These are phyloP conservation scores for Andrographis paniculata DNA, from an alignment of 305 asterid species.

Conservation along the genomic window DNA sequence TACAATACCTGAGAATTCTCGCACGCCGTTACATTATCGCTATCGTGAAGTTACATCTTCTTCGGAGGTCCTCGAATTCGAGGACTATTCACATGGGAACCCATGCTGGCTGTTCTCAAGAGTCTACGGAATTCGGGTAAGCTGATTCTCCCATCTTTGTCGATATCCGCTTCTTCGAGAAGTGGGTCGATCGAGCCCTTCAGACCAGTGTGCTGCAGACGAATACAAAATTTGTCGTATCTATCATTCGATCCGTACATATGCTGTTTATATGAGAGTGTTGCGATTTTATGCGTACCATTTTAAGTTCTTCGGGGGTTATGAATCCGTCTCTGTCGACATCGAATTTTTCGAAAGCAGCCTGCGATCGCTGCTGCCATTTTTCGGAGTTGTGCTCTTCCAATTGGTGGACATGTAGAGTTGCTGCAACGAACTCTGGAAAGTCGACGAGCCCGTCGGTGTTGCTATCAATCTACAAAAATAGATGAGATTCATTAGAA, in stretches of 20 bases:
- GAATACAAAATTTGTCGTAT: constrained; percentile 8
- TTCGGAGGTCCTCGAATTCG: too few relatives aligned
- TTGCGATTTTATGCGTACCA: constrained; percentile 38
- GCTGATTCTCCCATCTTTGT: constrained; percentile 93
- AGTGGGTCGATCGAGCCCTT: constrained; percentile 82
- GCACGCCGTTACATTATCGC: too few relatives aligned
- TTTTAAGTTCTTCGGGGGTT: constrained; percentile 82
- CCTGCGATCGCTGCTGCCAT: constrained; percentile 76
- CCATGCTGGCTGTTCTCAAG: constrained; percentile 81
- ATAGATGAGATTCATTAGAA: constrained; percentile 15
- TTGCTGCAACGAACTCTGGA: constrained; percentile 94
- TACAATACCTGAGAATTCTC: too few relatives aligned
- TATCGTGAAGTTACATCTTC: too few relatives aligned
- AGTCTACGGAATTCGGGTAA: constrained; percentile 86
- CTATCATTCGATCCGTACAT: too few relatives aligned
- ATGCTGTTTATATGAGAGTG: background rate
- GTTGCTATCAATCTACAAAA: constrained; percentile 71
- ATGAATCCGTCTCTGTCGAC: constrained; percentile 89
- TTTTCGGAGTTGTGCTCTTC: constrained; percentile 80
- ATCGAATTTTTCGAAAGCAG: constrained; percentile 90
- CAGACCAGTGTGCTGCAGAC: constrained; percentile 66
- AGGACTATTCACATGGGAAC: constrained; percentile 23
- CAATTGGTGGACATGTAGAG: constrained; percentile 85
- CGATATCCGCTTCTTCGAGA: constrained; percentile 91
- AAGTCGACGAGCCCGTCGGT: constrained; percentile 96